phyloP scores from a whole-genome alignment of 176 grass and related monocot genomes.

The Coix lacrymajobi region DNA sequence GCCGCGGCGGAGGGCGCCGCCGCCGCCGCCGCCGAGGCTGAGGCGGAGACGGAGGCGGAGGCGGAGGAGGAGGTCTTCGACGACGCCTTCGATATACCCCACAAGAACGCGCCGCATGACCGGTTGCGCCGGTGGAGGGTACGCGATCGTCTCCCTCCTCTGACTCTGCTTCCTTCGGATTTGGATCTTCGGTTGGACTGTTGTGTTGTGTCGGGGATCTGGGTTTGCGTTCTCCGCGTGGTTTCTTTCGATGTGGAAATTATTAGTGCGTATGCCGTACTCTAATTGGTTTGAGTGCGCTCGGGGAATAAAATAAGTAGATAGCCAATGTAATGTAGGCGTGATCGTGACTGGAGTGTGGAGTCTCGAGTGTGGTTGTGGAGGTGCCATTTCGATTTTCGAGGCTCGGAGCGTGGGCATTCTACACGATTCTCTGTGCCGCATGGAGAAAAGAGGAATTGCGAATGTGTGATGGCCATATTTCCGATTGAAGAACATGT shows the following conservation, averaged over 20 bases:
- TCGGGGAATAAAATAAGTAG: background rate
- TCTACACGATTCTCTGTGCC: background rate
- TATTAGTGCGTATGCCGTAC: background rate
- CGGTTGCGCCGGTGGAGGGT: slow-evolving; percentile 72
- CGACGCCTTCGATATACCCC: slow-evolving; percentile 72
- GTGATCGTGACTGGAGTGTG: background rate
- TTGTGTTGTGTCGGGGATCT: background rate
- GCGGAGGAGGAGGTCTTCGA: slow-evolving; percentile 26
- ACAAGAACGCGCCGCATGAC: slow-evolving; percentile 69
- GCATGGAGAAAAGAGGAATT: background rate
- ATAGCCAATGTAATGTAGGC: background rate
- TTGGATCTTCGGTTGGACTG: background rate
- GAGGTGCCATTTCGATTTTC: background rate
- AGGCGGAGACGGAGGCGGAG: background rate
- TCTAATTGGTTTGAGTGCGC: background rate
- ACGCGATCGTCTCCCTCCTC: background rate
- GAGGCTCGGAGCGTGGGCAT: background rate
- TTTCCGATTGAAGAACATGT: background rate
- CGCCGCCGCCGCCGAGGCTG: slow-evolving; percentile 1
- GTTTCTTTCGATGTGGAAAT: background rate
- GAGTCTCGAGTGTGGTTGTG: background rate
- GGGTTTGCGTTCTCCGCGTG: background rate
- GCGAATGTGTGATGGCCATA: background rate
- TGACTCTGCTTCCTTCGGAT: background rate
- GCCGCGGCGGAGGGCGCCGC: background rate